Base-by-base conservation (phyloP, 2,329 filamentous ascomycete genomes). In the Neurospora crassa region DNA sequence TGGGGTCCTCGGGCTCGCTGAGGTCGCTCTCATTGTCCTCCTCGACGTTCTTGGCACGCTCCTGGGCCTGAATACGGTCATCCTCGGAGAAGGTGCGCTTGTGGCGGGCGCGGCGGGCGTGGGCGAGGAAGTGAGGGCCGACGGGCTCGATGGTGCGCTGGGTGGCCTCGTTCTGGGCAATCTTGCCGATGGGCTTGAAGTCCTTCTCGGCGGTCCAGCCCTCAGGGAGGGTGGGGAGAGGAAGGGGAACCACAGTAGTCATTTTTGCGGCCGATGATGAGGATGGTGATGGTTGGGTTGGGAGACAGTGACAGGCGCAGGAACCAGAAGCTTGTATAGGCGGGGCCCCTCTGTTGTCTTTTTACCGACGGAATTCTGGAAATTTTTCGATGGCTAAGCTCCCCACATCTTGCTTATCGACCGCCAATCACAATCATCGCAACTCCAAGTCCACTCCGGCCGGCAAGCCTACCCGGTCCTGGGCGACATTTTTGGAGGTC, bases 71-170 rank as follows among this genome's bases (percentile, higher is more conserved):
- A 80, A 99, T 96, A 76, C 94, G 92, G 82, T 99, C 96, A 83
- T 99, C 96, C 84, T 99, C 95, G 79, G 93, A 97, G 84, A 99
- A 99, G 69, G 96, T 99, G 79, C 96, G 94, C 86, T 97, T 93
- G 84, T 98, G 94, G 75, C 94, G 92, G 83, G 94, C 93, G 83
- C 96, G 92, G 80, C 96, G 94, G 78, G 96, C 96, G 83, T 98
- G 94, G 76, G 96, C 96, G 76, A 99, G 90, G 87, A 97, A 99
- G 86, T 97, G 93, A 82, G 96, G 95, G 77, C 96, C 96, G 76
- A 98, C 93, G 70, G 96, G 94, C 86, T 98, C 96, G 78, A 99
- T 90, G 80, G 92, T 95, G 80, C 96, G 91, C 84, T 94, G 90
- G 69, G 90, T 91, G 47, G 93, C 89, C 74, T 87, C 83, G 10